These are phyloP conservation scores for Taphrina flavorubra DNA, from an alignment of 1,139 yeast species.

Conservation along the genomic window DNA sequence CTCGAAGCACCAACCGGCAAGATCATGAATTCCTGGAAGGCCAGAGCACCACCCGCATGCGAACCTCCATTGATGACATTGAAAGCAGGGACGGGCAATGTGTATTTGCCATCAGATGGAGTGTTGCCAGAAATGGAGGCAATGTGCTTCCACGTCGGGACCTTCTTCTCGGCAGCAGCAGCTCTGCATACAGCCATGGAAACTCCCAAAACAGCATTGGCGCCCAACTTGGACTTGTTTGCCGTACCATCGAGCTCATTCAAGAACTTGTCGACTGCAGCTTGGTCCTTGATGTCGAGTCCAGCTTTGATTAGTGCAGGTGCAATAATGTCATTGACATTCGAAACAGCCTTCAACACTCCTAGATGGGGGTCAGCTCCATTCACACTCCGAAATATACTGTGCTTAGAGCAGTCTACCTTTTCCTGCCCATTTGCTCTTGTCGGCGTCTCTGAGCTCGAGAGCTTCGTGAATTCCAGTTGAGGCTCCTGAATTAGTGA, in stretches of 20 bases:
- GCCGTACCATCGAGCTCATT: slow-evolving; percentile 84
- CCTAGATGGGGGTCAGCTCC: slow-evolving; percentile 50
- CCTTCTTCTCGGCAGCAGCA: slow-evolving; percentile 84
- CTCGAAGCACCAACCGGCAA: slow-evolving; percentile 87
- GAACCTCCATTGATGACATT: slow-evolving; percentile 98
- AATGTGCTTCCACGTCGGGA: slow-evolving; percentile 85
- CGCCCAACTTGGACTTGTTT: slow-evolving; percentile 92
- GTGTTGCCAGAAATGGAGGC: slow-evolving; percentile 67
- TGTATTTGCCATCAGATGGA: slow-evolving; percentile 59
- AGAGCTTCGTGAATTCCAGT: slow-evolving; percentile 76
- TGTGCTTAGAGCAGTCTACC: slow-evolving; percentile 50
- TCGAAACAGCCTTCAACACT: slow-evolving; percentile 87
- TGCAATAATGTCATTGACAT: slow-evolving; percentile 86
- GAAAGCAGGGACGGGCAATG: slow-evolving; percentile 56
- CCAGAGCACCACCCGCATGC: slow-evolving; percentile 98
- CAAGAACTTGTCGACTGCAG: slow-evolving; percentile 78
- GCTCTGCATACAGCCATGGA: slow-evolving; percentile 93
- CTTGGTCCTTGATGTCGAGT: slow-evolving; percentile 78
- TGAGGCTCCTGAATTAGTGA: slow-evolving; percentile 35
- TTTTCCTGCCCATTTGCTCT: slow-evolving; percentile 92
- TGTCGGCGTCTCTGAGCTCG: slow-evolving; percentile 94
- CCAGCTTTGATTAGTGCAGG: slow-evolving; percentile 80
- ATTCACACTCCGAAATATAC: background rate
- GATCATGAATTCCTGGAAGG: slow-evolving; percentile 98
- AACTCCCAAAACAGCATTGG: slow-evolving; percentile 94